Evolutionary conservation across 2,329 filamentous ascomycete genomes (phyloP), one percentile per base, ranked within the genome.

Genomic region (Ophiocordyceps unilateralis): DNA sequence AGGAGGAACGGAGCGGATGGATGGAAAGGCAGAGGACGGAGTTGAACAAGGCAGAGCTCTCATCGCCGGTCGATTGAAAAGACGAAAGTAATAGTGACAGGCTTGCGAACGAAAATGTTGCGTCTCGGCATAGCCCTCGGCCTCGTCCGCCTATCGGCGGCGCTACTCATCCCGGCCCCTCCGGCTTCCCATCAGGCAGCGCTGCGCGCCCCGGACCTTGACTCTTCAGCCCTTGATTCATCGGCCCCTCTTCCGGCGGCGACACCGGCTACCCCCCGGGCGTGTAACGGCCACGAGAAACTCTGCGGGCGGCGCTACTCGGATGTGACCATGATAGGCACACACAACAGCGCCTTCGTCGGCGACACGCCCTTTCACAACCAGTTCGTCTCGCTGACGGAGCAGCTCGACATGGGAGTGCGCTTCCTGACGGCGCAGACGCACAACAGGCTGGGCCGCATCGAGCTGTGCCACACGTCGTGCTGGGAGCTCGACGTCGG

Each of bases 261-360:
- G 12, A 19, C n/a, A 19, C 32, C 32, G n/a, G 6, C n/a, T 9
- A 17, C 32, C 2, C 7, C 28, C 28, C 28, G 28, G 32, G 55
- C 55, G 48, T 81, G 77, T 61, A 81, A 81, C 53, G 75, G 75
- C 47, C 63, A 68, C 43, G 51, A 67, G 1, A 65, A 66, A 34
- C 70, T 75, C 43, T 81, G 77, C 58, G 54, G 56, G 40, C 68
- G 71, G 34, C 59, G 56, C 37, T 81, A 80, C 60, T 73, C 74
- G 47, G 67, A 77, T 32, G 56, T 81, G 43, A 71, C 71, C n/a
- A 70, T 73, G 45, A 60, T 78, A 17, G 80, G 77, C 21, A 67
- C 78, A 7, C 80, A 83, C 59, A 70, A 83, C 60, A 72, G 70
- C 14, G 69, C 76, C 32, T 83, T 83, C 52, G 69, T 78, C 36